A percentile compares a stretch with the other conserved stretches of the same genome.
Evolutionary conservation across 805 yeast genomes (phyloP).

Genomic region (Tetrapisispora taiwanensis): DNA sequence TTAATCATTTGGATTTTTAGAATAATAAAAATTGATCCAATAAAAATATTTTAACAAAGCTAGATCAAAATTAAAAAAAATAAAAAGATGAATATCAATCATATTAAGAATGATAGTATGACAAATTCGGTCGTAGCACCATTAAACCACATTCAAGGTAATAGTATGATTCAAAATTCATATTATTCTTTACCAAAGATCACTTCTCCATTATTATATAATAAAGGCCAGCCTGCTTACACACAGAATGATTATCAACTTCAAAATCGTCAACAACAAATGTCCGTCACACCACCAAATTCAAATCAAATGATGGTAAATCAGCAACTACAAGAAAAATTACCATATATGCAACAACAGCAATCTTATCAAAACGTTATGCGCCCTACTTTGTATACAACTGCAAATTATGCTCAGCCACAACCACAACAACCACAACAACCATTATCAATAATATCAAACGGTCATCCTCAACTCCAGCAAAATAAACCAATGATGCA

Average conservation of each 20-base stretch:
- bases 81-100: background rate
- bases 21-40: background rate
- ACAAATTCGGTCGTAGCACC: background rate
- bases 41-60: too few relatives aligned
- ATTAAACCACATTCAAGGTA: background rate
- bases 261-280: background rate
- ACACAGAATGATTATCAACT: background rate
- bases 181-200: constrained; percentile 1
- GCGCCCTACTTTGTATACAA: constrained; percentile 1
- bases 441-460: background rate
- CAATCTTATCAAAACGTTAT: background rate
- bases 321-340: background rate
- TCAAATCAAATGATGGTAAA: background rate
- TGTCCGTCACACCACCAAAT: background rate
- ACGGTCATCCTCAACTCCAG: background rate
- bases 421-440: background rate
- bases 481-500: background rate
- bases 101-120: constrained; percentile 1
- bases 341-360: background rate
- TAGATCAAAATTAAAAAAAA: background rate
- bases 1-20: too few relatives aligned
- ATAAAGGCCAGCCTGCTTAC: background rate
- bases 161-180: background rate
- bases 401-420: background rate
- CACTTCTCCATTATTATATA: background rate